A percentile compares a stretch with the other conserved stretches of the same genome.
Evolutionary conservation across 495 filamentous ascomycete species (phyloP).

Genomic region (Penicillium alfredii): DNA sequence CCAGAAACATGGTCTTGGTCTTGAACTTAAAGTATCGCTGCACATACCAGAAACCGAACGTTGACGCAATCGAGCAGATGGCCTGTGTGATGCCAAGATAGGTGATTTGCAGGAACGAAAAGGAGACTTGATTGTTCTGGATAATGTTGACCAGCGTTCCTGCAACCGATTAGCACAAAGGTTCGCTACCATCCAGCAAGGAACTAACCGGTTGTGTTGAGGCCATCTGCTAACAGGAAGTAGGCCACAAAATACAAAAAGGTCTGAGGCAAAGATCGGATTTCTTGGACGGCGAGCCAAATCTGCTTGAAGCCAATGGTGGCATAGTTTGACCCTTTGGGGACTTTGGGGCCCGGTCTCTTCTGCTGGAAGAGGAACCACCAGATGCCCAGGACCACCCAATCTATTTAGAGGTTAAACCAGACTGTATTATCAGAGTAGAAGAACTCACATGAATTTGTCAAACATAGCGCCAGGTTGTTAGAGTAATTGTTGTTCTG

Average conservation of each 20-base stretch:
- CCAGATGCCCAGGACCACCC: slow-evolving; percentile 45
- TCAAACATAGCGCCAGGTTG: slow-evolving; percentile 42
- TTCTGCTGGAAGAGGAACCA: slow-evolving; percentile 50
- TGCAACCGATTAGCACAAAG: slow-evolving; percentile 8
- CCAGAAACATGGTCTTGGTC: slow-evolving; percentile 46
- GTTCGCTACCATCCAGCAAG: neutral
- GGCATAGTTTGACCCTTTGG: slow-evolving; percentile 38
- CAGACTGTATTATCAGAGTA: too few species aligned
- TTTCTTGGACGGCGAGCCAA: slow-evolving; percentile 38
- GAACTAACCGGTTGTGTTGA: slow-evolving; percentile 43
- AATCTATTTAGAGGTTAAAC: slow-evolving; percentile 24
- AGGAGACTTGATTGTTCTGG: slow-evolving; percentile 41
- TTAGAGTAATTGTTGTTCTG: slow-evolving; percentile 38
- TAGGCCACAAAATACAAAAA: slow-evolving; percentile 43
- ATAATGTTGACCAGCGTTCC: slow-evolving; percentile 43
- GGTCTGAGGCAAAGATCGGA: slow-evolving; percentile 39
- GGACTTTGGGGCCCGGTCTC: slow-evolving; percentile 39
- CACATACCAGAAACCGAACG: slow-evolving; percentile 48
- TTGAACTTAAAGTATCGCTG: slow-evolving; percentile 43
- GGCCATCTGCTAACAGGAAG: slow-evolving; percentile 45
- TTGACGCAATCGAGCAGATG: slow-evolving; percentile 38
- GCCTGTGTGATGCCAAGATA: slow-evolving; percentile 45
- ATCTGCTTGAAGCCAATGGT: slow-evolving; percentile 47
- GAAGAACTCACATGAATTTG: slow-evolving; percentile 35
- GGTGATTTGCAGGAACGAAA: slow-evolving; percentile 45